These are phyloP conservation scores for Entonaema liquescens DNA, from an alignment of 495 filamentous ascomycete species.

Conservation along the genomic window DNA sequence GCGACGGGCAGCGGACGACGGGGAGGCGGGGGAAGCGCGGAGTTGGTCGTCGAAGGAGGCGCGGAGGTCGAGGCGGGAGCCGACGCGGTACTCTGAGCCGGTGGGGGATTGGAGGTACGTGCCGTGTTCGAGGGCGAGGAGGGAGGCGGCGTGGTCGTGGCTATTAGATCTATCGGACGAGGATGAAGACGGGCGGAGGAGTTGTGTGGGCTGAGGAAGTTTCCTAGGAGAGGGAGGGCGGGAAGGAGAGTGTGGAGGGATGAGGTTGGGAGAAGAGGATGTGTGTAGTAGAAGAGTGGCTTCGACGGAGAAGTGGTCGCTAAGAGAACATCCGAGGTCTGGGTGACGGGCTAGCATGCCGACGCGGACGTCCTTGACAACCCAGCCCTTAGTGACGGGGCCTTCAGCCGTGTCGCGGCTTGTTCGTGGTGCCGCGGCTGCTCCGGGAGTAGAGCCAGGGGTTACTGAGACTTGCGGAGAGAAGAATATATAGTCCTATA, in stretches of 20 bases:
- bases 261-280: slow-evolving; percentile 8
- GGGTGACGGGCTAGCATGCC: slow-evolving; percentile 88
- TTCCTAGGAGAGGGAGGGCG: slow-evolving; percentile 8
- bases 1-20: slow-evolving; percentile 28
- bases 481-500: slow-evolving; percentile 84
- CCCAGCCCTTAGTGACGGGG: slow-evolving; percentile 61
- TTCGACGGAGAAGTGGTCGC: slow-evolving; percentile 92
- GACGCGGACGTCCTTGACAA: slow-evolving; percentile 71
- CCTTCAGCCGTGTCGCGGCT: slow-evolving; percentile 37
- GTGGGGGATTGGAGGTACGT: slow-evolving; percentile 52
- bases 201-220: background rate
- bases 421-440: background rate
- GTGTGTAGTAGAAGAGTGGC: slow-evolving; percentile 64
- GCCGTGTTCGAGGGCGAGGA: slow-evolving; percentile 51
- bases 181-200: slow-evolving; percentile 8
- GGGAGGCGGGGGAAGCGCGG: slow-evolving; percentile 7
- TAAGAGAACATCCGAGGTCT: slow-evolving; percentile 80
- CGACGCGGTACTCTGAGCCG: slow-evolving; percentile 36
- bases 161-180: slow-evolving; percentile 7
- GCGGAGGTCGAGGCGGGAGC: slow-evolving; percentile 34
- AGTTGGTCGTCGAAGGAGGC: slow-evolving; percentile 44
- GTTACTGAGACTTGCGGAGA: slow-evolving; percentile 39
- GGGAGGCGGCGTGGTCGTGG: slow-evolving; percentile 31
- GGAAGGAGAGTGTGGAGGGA: slow-evolving; percentile 4
- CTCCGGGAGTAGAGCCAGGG: slow-evolving; percentile 27